Base-by-base conservation (phyloP, 805 yeast genomes). In the Candida nitratophila region DNA sequence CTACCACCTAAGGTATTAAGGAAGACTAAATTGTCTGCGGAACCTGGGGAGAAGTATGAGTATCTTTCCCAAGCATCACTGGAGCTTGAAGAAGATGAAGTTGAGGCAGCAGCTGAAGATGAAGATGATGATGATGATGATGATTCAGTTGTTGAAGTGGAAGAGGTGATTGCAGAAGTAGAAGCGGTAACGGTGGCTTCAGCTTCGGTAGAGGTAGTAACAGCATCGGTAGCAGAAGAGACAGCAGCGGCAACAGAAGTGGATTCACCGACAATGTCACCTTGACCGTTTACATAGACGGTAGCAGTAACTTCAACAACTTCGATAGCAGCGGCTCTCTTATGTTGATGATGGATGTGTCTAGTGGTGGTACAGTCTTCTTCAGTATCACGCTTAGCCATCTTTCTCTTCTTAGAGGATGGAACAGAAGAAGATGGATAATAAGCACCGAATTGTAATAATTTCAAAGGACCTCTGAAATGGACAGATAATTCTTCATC, bases 391-490 rank as follows among this genome's bases (percentile, higher is more conserved):
- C 54, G 51, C 43, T 55, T 54, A 36, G 49, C 57, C 11, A 26
- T 7, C 56, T 69, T 72, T 20, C 20, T 34, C n/a, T 36, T 39
- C 50, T 68, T 63, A 52, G 69, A 62, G 42, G 64, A 48, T 26
- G 66, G 49, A 35, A 71, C 56, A 37, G 70, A 55, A n/a, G 73
- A 52, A 22, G 76, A 60, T 50, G 87, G 90, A 58, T 82, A 81
- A 74, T 90, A 93, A 44, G 87, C 96, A 65, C 90, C 97, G 60
- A 93, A 88, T 68, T 87, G 87, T 59, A 72, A 68, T 61, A 88
- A 77, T 61, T 77, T 74, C 54, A 88, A 59, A 32, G 96, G 96
- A 56, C 96, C 96, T 73, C 96, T 83, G 73, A 87, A 84, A 65
- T 88, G 96, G 47, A 88, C 81, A 31, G 95, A 81, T 49, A 88